A percentile compares a stretch with the other conserved stretches of the same genome.
These are phyloP conservation scores for Russula vinacea DNA, from an alignment of 768 basidiomycete species.

Conservation along the genomic window DNA sequence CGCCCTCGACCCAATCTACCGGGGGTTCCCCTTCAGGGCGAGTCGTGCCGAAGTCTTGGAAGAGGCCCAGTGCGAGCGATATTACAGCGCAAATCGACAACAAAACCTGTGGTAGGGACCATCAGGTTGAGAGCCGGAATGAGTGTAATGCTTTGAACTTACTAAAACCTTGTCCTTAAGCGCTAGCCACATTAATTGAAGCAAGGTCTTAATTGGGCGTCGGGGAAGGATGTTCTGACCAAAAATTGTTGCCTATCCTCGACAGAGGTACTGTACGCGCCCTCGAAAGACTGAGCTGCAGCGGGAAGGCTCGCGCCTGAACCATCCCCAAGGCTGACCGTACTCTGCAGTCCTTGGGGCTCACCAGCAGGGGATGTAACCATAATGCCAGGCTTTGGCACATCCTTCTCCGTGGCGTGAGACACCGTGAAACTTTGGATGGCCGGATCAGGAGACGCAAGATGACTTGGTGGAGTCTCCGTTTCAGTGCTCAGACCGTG, in stretches of 20 bases:
- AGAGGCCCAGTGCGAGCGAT: conserved; percentile 89
- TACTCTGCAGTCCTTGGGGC: conserved; percentile 23
- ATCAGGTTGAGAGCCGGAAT: conserved; percentile 32
- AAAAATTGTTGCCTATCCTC: conserved; percentile 48
- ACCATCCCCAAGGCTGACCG: conserved; percentile 17
- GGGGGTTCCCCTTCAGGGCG: conserved; percentile 59
- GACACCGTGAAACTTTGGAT: not conserved
- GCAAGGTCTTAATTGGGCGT: conserved; percentile 47
- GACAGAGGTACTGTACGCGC: conserved; percentile 38
- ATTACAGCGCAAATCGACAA: conserved; percentile 90
- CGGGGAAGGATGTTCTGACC: conserved; percentile 51
- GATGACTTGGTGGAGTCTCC: not conserved
- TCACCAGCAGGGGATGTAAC: conserved; percentile 43
- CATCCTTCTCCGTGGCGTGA: conserved; percentile 35
- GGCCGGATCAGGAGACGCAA: conserved; percentile 7
- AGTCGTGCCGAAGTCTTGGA: conserved; percentile 83
- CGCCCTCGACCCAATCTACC: conserved; percentile 97
- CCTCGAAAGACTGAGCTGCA: not conserved
- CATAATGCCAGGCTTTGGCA: conserved; percentile 36
- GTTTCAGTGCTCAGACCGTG: conserved; percentile 41
- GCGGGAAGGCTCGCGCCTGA: not conserved
- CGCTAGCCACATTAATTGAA: conserved; percentile 59
- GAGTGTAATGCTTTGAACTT: conserved; percentile 31
- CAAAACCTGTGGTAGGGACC: conserved; percentile 60
- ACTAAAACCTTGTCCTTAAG: conserved; percentile 63